These are phyloP conservation scores for Fusarium humuli DNA, from an alignment of 2,329 filamentous ascomycete species.

Conservation along the genomic window DNA sequence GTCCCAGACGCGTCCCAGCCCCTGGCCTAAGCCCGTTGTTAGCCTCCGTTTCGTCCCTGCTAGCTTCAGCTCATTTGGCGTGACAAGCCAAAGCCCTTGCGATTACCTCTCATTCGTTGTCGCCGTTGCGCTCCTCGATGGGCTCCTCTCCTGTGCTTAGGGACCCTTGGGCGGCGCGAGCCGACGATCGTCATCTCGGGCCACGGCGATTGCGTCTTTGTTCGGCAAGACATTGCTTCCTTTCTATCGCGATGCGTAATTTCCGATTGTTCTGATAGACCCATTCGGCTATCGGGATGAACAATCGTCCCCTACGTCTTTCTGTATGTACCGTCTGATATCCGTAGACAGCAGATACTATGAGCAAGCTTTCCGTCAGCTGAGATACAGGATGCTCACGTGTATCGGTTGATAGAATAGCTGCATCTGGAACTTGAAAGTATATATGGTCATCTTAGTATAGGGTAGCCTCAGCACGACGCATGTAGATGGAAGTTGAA, in stretches of 20 bases:
- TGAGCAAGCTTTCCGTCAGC: neutral
- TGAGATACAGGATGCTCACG: neutral
- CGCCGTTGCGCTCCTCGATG: slow-evolving; percentile 8
- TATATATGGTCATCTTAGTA: neutral
- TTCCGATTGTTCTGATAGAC: slow-evolving; percentile 3
- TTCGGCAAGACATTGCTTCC: slow-evolving; percentile 16
- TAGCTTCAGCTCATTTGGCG: slow-evolving; percentile 17
- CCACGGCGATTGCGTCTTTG: slow-evolving; percentile 18
- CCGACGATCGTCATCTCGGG: slow-evolving; percentile 37
- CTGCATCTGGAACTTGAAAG: neutral
- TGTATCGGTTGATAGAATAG: neutral
- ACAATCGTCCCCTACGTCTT: slow-evolving; percentile 5
- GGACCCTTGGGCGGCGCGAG: slow-evolving; percentile 23
- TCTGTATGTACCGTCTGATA: neutral
- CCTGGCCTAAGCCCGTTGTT: slow-evolving; percentile 36
- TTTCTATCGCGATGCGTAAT: slow-evolving; percentile 5
- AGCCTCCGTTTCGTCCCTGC: slow-evolving; percentile 32
- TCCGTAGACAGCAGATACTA: neutral
- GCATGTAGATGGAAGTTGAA: neutral
- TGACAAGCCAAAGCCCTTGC: slow-evolving; percentile 29
- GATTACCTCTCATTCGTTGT: slow-evolving; percentile 32
- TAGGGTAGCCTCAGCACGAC: neutral
- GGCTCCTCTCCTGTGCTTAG: slow-evolving; percentile 15
- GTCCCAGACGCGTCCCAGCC: slow-evolving; percentile 28
- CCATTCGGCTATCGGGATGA: slow-evolving; percentile 21